These are phyloP conservation scores for Artemisia tridentata DNA, from an alignment of 129 eudicot species.

Conservation along the genomic window DNA sequence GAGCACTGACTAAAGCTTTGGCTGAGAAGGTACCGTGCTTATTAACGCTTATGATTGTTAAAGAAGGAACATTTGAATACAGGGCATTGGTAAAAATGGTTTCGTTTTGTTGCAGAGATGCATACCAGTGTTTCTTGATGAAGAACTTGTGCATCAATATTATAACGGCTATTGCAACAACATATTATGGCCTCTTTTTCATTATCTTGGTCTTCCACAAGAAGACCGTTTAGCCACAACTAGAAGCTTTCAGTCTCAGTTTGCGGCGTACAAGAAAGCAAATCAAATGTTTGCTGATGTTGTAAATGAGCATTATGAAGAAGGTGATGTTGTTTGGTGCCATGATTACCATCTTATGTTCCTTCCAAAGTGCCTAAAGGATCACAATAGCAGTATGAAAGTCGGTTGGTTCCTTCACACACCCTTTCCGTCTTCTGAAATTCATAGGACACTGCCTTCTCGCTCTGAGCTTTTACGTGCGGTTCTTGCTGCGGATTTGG, in stretches of 20 bases:
- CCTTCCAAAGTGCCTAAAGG: slow-evolving; percentile 81
- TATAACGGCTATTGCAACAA: slow-evolving; percentile 97
- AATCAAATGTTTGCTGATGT: slow-evolving; percentile 98
- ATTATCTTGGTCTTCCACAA: slow-evolving; percentile 93
- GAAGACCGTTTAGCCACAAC: slow-evolving; percentile 93
- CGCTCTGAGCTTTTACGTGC: slow-evolving; percentile 88
- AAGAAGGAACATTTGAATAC: background rate
- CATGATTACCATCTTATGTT: slow-evolving; percentile 99
- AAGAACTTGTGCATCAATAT: slow-evolving; percentile 87
- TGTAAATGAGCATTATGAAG: slow-evolving; percentile 76
- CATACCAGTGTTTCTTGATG: slow-evolving; percentile 92
- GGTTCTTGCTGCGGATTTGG: slow-evolving; percentile 95
- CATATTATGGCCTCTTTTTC: slow-evolving; percentile 95
- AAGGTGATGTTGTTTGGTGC: slow-evolving; percentile 99
- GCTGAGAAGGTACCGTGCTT: slow-evolving; percentile 72
- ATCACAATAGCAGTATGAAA: slow-evolving; percentile 78
- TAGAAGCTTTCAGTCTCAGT: slow-evolving; percentile 93
- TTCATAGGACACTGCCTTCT: slow-evolving; percentile 94
- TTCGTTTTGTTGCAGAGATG: slow-evolving; percentile 61
- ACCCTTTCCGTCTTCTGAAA: slow-evolving; percentile 96
- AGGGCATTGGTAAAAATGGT: slow-evolving; percentile 2
- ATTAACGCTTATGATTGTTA: background rate
- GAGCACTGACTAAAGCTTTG: slow-evolving; percentile 72
- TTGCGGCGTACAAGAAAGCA: slow-evolving; percentile 89
- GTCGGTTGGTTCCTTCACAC: slow-evolving; percentile 99